These are phyloP conservation scores for Ogataea polymorpha DNA, from an alignment of 805 yeast genomes.

Conservation along the genomic window DNA sequence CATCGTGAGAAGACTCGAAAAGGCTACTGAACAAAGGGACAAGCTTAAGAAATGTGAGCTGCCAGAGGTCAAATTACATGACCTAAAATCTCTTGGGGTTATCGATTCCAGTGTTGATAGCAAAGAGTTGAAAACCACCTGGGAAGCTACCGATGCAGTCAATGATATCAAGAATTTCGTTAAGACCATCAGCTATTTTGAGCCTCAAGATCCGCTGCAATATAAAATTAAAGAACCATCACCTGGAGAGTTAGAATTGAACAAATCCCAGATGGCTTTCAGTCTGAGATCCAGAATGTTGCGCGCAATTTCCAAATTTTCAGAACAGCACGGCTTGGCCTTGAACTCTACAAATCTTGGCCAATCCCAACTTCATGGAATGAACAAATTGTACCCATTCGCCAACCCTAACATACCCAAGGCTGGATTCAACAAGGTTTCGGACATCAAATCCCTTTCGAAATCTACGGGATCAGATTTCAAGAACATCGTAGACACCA, in stretches of 20 bases:
- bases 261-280: conserved; percentile 28
- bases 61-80: not conserved
- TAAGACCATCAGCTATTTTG: conserved; percentile 2
- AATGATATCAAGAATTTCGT: conserved; percentile 1
- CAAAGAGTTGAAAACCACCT: not conserved
- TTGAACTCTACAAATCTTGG: conserved; percentile 13
- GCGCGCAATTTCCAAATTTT: conserved; percentile 28
- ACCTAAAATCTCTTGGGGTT: not conserved
- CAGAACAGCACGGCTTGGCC: conserved; percentile 23
- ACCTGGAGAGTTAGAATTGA: conserved; percentile 22
- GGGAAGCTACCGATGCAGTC: conserved; percentile 5
- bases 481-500: conserved; percentile 20
- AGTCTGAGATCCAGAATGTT: conserved; percentile 27
- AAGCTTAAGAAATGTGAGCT: not conserved
- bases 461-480: conserved; percentile 22
- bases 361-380: conserved; percentile 19
- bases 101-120: conserved; percentile 3
- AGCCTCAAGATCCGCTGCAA: not conserved
- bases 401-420: conserved; percentile 23
- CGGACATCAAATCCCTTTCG: conserved; percentile 7
- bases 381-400: conserved; percentile 23
- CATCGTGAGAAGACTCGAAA: not conserved
- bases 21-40: conserved; percentile 4
- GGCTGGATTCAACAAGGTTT: conserved; percentile 16
- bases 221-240: conserved; percentile 9